These are phyloP conservation scores for Cephaloascus fragrans DNA, from an alignment of 805 yeast genomes.

Conservation along the genomic window DNA sequence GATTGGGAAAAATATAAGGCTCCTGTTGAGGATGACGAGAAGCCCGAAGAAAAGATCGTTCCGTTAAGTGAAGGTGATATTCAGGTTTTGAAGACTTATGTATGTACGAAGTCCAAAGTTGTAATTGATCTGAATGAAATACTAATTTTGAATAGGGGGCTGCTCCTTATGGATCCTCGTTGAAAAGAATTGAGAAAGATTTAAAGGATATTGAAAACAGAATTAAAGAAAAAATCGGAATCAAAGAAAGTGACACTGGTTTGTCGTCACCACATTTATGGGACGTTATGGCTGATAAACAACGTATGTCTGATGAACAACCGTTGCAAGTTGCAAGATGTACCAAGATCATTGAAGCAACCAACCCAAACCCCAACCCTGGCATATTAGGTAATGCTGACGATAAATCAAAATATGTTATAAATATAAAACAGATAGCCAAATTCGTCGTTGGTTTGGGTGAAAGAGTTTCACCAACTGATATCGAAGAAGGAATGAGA, in stretches of 20 bases:
- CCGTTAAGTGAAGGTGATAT: constrained; percentile 96
- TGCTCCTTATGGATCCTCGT: constrained; percentile 82
- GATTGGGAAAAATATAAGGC: constrained; percentile 97
- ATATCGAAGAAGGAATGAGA: constrained; percentile 98
- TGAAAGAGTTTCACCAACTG: constrained; percentile 95
- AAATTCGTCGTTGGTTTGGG: constrained; percentile 96
- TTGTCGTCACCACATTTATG: constrained; percentile 92
- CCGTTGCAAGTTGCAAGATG: constrained; percentile 98
- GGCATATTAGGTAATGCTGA: constrained; percentile 48
- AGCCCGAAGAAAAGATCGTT: constrained; percentile 59
- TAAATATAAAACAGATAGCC: constrained; percentile 95
- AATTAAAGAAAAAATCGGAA: constrained; percentile 91
- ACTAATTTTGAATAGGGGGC: constrained; percentile 44
- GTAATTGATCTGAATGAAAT: background rate
- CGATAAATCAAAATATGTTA: constrained; percentile 85
- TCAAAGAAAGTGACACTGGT: constrained; percentile 96
- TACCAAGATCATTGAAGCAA: constrained; percentile 83
- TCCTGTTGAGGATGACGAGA: constrained; percentile 64
- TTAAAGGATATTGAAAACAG: constrained; percentile 73
- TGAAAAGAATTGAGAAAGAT: constrained; percentile 81
- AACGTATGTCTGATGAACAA: constrained; percentile 85
- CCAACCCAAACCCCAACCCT: constrained; percentile 21
- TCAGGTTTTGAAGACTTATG: constrained; percentile 87
- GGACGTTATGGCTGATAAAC: constrained; percentile 96
- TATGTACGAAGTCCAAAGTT: background rate